Percentiles rank a stretch among this genome's conserved stretches.
Conservation (phyloP, 495 filamentous ascomycete genomes). For the Penicillium roqueforti region DNA sequence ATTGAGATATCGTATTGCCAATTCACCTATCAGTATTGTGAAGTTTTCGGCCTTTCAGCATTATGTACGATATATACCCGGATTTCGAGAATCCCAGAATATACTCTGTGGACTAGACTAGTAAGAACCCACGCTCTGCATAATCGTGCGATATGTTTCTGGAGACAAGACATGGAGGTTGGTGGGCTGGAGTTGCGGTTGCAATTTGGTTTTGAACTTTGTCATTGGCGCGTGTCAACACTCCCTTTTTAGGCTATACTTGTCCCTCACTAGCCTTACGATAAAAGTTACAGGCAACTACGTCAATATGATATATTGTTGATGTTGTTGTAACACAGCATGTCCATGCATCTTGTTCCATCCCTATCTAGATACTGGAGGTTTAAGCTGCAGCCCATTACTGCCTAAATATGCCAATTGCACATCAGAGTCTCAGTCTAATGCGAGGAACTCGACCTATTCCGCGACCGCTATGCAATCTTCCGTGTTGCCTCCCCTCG, state of each 20-base stretch:
- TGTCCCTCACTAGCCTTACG: background rate
- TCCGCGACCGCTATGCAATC: slow-evolving; percentile 4
- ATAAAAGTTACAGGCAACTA: background rate
- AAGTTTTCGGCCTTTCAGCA: background rate
- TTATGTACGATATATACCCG: background rate
- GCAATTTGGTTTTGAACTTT: background rate
- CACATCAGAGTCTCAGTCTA: background rate
- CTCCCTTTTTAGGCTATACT: background rate
- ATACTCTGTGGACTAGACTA: slow-evolving; percentile 1
- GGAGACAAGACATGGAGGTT: background rate
- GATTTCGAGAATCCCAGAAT: background rate
- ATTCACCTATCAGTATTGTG: background rate
- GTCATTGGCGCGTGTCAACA: background rate
- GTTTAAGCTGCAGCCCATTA: background rate
- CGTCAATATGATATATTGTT: background rate
- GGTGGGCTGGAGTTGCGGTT: slow-evolving; percentile 4
- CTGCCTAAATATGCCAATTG: background rate
- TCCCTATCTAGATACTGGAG: background rate
- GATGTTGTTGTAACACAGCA: background rate
- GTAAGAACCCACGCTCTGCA: background rate
- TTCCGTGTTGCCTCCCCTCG: slow-evolving; percentile 9
- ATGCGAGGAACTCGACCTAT: slow-evolving; percentile 5
- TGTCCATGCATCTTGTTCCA: background rate
- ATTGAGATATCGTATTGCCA: background rate
- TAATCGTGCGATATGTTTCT: background rate